Evolutionary conservation across 768 basidiomycete genomes (phyloP).

Genomic region (Suillus subluteus): DNA sequence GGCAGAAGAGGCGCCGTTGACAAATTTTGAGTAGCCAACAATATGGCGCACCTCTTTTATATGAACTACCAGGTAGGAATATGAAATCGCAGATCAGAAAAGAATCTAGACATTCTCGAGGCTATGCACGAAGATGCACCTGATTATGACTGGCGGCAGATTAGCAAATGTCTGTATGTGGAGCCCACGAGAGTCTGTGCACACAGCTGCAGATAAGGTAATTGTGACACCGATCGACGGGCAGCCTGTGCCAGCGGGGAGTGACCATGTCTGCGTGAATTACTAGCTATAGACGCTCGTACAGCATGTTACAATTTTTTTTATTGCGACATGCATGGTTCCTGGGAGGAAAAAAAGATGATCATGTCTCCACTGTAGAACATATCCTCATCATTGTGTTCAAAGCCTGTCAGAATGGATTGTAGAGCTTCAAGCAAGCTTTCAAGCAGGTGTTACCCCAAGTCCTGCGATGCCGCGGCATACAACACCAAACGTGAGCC

Average conservation of each 20-base stretch:
- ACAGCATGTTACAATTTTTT: not conserved
- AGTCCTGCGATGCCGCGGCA: no score
- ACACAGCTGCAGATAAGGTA: not conserved
- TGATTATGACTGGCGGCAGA: not conserved
- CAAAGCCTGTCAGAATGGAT: not conserved
- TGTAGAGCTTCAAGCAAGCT: not conserved
- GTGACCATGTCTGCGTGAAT: not conserved
- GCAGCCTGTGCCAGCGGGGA: not conserved
- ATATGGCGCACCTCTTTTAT: conserved; percentile 5
- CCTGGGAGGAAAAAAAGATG: not conserved
- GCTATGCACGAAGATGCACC: not conserved
- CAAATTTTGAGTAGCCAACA: not conserved
- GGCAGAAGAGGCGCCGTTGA: not conserved
- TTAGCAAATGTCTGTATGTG: not conserved
- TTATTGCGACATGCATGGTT: not conserved
- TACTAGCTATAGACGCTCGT: not conserved
- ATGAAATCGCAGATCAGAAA: not conserved
- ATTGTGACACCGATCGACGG: not conserved
- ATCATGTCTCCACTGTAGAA: not conserved
- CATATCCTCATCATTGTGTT: not conserved
- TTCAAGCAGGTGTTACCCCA: no score
- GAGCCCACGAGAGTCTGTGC: not conserved
- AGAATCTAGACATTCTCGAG: not conserved
- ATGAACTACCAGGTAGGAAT: not conserved
- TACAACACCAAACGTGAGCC: not conserved